These are phyloP conservation scores for Emmonsia crescens DNA, from an alignment of 2,329 filamentous ascomycete genomes.

Conservation along the genomic window DNA sequence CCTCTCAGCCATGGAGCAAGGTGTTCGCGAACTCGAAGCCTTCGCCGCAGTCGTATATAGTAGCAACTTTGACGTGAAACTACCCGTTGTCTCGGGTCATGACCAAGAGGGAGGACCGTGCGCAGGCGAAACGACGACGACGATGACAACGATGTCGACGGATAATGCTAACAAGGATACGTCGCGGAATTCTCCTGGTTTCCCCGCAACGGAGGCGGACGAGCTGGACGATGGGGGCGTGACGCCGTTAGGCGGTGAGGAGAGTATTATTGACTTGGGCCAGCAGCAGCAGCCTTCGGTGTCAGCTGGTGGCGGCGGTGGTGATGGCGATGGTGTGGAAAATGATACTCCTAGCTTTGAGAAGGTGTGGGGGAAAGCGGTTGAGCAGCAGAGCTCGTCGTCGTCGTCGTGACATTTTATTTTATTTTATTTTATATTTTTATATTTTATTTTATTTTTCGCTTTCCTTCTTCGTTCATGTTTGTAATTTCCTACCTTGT, in stretches of 20 bases:
- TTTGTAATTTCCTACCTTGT: not conserved
- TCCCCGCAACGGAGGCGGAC: not conserved
- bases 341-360: slow-evolving; percentile 7
- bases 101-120: not conserved
- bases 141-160: too few species aligned
- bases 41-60: slow-evolving; percentile 41
- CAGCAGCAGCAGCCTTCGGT: not conserved
- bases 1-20: slow-evolving; percentile 33
- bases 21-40: slow-evolving; percentile 38
- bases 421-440: slow-evolving; percentile 21
- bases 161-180: not conserved
- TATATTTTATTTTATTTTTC: not conserved
- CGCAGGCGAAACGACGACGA: not conserved
- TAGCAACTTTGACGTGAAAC: slow-evolving; percentile 32
- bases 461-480: not conserved
- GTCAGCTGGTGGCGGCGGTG: not conserved
- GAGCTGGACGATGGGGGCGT: not conserved
- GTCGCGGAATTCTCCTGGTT: not conserved
- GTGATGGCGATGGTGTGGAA: not conserved
- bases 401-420: not conserved
- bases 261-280: slow-evolving; percentile 1
- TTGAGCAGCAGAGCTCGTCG: not conserved
- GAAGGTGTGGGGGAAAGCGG: slow-evolving; percentile 13
- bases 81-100: not conserved
- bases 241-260: not conserved